These are phyloP conservation scores for Aspergillus chevalieri DNA, from an alignment of 2,329 filamentous ascomycete species.

Conservation along the genomic window DNA sequence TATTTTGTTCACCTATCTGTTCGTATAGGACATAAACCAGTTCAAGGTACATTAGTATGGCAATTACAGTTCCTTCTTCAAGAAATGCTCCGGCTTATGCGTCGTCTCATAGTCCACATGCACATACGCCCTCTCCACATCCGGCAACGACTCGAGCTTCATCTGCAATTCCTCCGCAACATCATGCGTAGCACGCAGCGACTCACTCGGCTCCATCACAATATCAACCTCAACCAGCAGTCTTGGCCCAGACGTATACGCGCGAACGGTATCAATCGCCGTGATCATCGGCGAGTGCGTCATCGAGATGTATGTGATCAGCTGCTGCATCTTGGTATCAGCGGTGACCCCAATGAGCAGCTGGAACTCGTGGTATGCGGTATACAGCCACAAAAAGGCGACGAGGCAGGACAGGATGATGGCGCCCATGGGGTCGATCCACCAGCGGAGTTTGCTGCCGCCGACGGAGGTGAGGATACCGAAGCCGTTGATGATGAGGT, in stretches of 20 bases:
- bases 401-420: constrained; percentile 76
- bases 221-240: constrained; percentile 94
- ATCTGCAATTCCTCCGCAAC: constrained; percentile 89
- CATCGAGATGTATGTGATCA: constrained; percentile 91
- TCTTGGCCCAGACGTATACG: constrained; percentile 82
- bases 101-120: constrained; percentile 97
- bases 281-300: constrained; percentile 77
- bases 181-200: constrained; percentile 77
- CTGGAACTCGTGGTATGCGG: constrained; percentile 83
- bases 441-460: constrained; percentile 83
- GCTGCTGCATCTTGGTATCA: constrained; percentile 76
- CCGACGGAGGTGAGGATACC: constrained; percentile 88
- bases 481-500: constrained; percentile 92
- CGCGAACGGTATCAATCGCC: constrained; percentile 90
- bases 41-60: too few species aligned
- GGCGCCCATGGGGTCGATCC: constrained; percentile 89
- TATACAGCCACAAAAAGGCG: constrained; percentile 72
- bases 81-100: constrained; percentile 80
- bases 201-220: constrained; percentile 74
- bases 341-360: constrained; percentile 85
- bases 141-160: constrained; percentile 85
- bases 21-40: too few species aligned
- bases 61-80: constrained; percentile 57
- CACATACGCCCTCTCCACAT: constrained; percentile 90
- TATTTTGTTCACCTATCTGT: too few species aligned